Evolutionary conservation across 257 asterid species (phyloP).

Genomic region (Jacaranda copaia): DNA sequence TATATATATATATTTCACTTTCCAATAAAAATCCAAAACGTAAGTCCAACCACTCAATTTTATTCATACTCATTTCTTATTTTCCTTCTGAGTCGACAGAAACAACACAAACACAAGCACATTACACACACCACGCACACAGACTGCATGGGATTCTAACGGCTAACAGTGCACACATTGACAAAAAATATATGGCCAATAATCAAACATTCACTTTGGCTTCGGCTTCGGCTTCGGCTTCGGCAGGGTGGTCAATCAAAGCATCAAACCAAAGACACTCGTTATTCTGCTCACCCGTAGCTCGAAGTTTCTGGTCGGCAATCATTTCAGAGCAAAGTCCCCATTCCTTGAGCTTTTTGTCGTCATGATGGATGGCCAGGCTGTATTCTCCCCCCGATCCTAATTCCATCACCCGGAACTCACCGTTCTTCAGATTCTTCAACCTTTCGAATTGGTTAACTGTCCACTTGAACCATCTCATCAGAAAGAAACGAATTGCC

Average conservation of each 20-base stretch:
- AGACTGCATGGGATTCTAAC: too few species aligned
- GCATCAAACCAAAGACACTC: constrained; percentile 37
- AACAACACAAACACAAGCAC: too few species aligned
- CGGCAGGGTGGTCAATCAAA: constrained; percentile 25
- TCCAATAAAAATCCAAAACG: too few species aligned
- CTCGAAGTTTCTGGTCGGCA: constrained; percentile 36
- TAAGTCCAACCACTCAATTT: background rate
- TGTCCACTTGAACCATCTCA: constrained; percentile 50
- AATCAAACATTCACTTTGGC: background rate
- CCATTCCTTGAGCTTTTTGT: constrained; percentile 27
- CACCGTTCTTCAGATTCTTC: constrained; percentile 37
- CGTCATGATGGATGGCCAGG: constrained; percentile 38
- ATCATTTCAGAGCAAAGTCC: constrained; percentile 31
- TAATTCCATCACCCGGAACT: constrained; percentile 42
- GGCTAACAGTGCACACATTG: too few species aligned
- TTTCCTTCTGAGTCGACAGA: too few species aligned
- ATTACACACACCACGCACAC: too few species aligned
- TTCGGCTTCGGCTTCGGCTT: background rate
- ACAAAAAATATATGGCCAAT: background rate
- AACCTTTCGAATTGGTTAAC: constrained; percentile 44
- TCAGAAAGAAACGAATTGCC: constrained; percentile 43
- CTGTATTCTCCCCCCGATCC: constrained; percentile 43
- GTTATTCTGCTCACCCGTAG: background rate
- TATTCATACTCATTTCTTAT: too few species aligned
- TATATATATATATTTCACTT: too few species aligned